These are phyloP conservation scores for Teunomyces tritomae DNA, from an alignment of 805 yeast genomes.

Conservation along the genomic window DNA sequence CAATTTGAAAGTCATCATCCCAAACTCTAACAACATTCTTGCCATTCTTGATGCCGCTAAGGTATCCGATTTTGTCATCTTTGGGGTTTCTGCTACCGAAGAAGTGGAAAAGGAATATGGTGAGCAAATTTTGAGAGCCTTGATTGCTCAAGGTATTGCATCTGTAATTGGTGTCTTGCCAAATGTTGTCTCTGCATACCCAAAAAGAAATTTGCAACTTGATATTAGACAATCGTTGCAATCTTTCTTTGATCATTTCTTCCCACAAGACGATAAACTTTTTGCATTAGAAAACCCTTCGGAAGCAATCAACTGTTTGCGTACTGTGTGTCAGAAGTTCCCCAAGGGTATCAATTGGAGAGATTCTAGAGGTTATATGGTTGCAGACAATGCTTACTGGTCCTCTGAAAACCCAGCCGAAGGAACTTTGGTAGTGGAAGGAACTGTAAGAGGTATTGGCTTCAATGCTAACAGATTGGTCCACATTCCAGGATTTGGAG, in stretches of 20 bases:
- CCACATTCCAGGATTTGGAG: slow-evolving; percentile 89
- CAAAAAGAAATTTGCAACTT: slow-evolving; percentile 71
- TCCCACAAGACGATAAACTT: slow-evolving; percentile 71
- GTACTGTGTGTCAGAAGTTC: slow-evolving; percentile 78
- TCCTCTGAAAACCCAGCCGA: slow-evolving; percentile 24
- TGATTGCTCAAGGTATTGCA: slow-evolving; percentile 90
- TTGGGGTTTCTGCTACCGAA: slow-evolving; percentile 81
- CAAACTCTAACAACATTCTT: slow-evolving; percentile 63
- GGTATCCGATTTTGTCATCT: slow-evolving; percentile 83
- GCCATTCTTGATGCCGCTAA: slow-evolving; percentile 82
- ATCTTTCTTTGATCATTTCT: slow-evolving; percentile 42
- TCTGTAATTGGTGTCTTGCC: slow-evolving; percentile 77
- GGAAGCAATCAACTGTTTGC: slow-evolving; percentile 70
- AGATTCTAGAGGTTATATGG: slow-evolving; percentile 83
- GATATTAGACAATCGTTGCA: slow-evolving; percentile 50
- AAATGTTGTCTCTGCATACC: slow-evolving; percentile 63
- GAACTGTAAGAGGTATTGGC: slow-evolving; percentile 84
- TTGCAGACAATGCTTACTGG: slow-evolving; percentile 64
- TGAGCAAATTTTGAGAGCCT: slow-evolving; percentile 84
- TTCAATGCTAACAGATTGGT: slow-evolving; percentile 74
- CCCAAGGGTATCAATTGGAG: slow-evolving; percentile 91
- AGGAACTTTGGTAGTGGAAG: slow-evolving; percentile 61
- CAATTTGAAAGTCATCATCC: slow-evolving; percentile 68
- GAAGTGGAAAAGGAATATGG: slow-evolving; percentile 82
- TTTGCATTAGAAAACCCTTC: slow-evolving; percentile 64